A percentile compares a stretch with the other conserved stretches of the same genome.
phyloP scores from a whole-genome alignment of 805 yeast species.

The Candida manassasensis region DNA sequence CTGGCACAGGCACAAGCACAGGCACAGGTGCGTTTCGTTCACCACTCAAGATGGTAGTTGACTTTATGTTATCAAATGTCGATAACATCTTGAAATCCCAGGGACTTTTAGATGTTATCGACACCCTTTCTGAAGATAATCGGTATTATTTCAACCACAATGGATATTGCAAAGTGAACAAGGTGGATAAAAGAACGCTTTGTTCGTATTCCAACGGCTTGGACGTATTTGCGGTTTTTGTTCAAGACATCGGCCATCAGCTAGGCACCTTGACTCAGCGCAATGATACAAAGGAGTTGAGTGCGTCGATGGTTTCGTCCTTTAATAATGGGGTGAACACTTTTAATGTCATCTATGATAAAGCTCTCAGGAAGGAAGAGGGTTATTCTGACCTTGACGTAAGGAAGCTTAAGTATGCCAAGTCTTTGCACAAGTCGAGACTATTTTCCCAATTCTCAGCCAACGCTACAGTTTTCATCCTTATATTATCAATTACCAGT shows the following conservation, averaged over 20 bases:
- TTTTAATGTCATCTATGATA: constrained; percentile 11
- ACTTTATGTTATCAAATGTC: background rate
- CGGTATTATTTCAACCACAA: constrained; percentile 40
- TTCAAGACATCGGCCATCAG: constrained; percentile 48
- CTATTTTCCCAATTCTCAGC: constrained; percentile 6
- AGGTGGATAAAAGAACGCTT: constrained; percentile 12
- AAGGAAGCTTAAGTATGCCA: constrained; percentile 9
- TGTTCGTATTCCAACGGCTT: constrained; percentile 39
- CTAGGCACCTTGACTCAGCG: constrained; percentile 37
- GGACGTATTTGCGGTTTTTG: constrained; percentile 43
- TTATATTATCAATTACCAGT: constrained; percentile 8
- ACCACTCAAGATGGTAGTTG: constrained; percentile 13
- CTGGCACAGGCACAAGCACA: no score
- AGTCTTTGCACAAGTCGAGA: constrained; percentile 11
- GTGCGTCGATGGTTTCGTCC: constrained; percentile 37
- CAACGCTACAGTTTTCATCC: constrained; percentile 10
- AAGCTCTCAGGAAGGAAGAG: constrained; percentile 10
- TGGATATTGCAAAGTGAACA: constrained; percentile 45
- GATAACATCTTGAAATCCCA: constrained; percentile 1
- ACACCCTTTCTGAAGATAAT: constrained; percentile 41
- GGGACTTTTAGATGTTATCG: constrained; percentile 19
- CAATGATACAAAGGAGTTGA: constrained; percentile 34
- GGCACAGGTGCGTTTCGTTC: no score
- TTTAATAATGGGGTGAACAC: constrained; percentile 24
- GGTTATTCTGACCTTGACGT: constrained; percentile 11